Base-by-base conservation (phyloP, 192 early-diverging fungal genomes). In the Linnemannia exigua region DNA sequence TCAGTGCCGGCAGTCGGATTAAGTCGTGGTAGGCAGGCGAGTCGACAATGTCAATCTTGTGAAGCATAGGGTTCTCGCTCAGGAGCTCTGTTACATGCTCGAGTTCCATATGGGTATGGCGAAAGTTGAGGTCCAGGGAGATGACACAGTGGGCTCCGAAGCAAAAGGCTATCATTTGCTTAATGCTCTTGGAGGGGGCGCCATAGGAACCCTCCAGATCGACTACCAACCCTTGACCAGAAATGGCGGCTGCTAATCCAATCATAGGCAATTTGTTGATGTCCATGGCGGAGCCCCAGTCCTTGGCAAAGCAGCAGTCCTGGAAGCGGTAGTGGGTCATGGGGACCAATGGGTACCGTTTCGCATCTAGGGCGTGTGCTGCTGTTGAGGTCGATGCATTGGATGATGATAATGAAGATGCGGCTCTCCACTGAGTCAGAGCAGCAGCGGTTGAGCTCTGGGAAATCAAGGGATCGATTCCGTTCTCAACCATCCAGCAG, bases 161-260 rank as follows among this genome's bases (percentile, higher is more conserved):
- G 33, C 83, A 85, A 44, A 85, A 85, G 20, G 68, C 83, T 25
- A 85, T 67, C 83, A 85, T 85, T 19, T 77, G 70, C 50, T 76
- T 79, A 51, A 85, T 85, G 51, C 83, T 85, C 38, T 74, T 74
- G 1, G 83, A 79, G 3, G 83, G 83, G 17, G 83, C 83, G 4
- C 83, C 83, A 79, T 85, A 85, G 3, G 83, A 85, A 1, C 83
- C 83, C 48, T 85, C 83, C n/a, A 85, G 73, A 71, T 85, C 83
- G 15, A 85, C 83, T 7, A 75, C 73, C 9, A 85, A 46, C 41
- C 83, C 83, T 67, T 85, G 83, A 63, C 72, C 77, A 15, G 83
- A 79, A 47, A 85, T 79, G 36, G 83, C 72, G 2, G 83, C 83
- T 4, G 83, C 83, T 16, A 85, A 70, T 67, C 83, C 83, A 36